These are phyloP conservation scores for Populus alba DNA, from an alignment of 345 rosid species.

Conservation along the genomic window DNA sequence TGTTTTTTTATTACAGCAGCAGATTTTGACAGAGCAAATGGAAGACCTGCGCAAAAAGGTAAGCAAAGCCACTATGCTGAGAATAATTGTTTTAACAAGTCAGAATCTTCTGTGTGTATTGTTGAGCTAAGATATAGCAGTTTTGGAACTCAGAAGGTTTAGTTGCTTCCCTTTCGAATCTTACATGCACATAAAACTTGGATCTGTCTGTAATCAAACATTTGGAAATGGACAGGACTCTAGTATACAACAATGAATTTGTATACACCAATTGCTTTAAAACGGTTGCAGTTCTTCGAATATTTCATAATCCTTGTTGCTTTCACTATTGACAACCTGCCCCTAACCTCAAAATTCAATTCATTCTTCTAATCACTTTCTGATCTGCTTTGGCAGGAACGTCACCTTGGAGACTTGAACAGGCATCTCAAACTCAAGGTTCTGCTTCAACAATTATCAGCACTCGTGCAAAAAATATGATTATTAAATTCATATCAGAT, in stretches of 20 bases:
- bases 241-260: too few species aligned
- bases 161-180: too few species aligned
- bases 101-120: background rate
- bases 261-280: too few species aligned
- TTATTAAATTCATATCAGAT: background rate
- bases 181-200: too few species aligned
- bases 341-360: too few species aligned
- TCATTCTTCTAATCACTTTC: background rate
- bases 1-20: constrained; percentile 42
- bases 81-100: too few species aligned
- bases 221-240: too few species aligned
- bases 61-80: background rate
- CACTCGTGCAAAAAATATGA: background rate
- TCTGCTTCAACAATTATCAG: background rate
- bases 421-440: constrained; percentile 82
- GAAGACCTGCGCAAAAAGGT: constrained; percentile 83
- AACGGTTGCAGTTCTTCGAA: too few species aligned
- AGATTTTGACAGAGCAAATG: constrained; percentile 77
- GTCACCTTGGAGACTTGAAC: constrained; percentile 85
- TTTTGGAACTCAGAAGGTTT: background rate
- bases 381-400: constrained; percentile 51
- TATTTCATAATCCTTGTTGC: too few species aligned
- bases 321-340: too few species aligned
- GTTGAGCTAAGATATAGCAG: background rate
- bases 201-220: too few species aligned